Conservation (phyloP, 2,329 filamentous ascomycete species). For the Aspergillus carbonarius region DNA sequence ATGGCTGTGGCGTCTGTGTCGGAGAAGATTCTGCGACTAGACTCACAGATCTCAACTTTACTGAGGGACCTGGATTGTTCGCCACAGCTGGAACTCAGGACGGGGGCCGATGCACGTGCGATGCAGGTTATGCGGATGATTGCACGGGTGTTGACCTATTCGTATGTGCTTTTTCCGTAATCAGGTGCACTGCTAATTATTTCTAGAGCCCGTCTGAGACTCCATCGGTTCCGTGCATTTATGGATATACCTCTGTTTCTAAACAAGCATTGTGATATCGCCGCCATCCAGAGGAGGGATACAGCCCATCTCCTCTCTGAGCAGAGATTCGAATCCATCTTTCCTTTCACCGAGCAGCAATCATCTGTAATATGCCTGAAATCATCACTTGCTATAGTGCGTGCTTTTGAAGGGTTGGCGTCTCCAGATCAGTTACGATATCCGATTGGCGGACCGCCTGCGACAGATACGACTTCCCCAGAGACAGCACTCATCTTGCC, state of each 20-base stretch:
- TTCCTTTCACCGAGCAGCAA: constrained; percentile 27
- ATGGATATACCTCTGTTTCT: constrained; percentile 26
- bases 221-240: constrained; percentile 27
- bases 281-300: not conserved
- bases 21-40: not conserved
- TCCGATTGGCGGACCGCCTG: not conserved
- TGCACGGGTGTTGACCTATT: constrained; percentile 18
- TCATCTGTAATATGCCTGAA: constrained; percentile 26
- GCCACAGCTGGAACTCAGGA: not conserved
- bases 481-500: constrained; percentile 13
- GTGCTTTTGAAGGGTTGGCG: constrained; percentile 17
- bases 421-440: constrained; percentile 9
- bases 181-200: not conserved
- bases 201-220: constrained; percentile 20
- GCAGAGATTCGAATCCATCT: constrained; percentile 8
- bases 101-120: not conserved
- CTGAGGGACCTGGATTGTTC: constrained; percentile 7
- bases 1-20: not conserved
- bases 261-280: constrained; percentile 24
- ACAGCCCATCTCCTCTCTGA: not conserved
- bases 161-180: constrained; percentile 11
- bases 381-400: constrained; percentile 21
- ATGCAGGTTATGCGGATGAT: constrained; percentile 20
- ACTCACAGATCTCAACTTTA: not conserved
- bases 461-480: not conserved